These are phyloP conservation scores for Puccinia horiana DNA, from an alignment of 1,284 basidiomycete genomes.

Conservation along the genomic window DNA sequence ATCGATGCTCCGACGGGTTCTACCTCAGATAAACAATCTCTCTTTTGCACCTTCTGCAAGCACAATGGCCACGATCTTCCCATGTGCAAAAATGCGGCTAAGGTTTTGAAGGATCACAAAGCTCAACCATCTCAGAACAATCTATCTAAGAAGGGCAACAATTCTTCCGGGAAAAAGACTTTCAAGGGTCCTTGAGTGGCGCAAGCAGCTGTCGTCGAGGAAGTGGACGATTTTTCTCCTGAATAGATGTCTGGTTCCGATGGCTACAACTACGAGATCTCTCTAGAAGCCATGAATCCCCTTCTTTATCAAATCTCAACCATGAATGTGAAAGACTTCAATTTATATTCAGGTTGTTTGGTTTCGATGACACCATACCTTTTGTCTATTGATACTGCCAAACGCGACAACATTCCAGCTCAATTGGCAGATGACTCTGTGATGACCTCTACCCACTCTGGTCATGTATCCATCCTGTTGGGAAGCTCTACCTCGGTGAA, in stretches of 20 bases:
- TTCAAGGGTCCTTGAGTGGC: background rate
- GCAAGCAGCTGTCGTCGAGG: background rate
- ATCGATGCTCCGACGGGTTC: background rate
- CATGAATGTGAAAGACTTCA: background rate
- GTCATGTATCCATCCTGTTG: background rate
- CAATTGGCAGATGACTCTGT: background rate
- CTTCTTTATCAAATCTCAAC: background rate
- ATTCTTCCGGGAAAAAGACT: background rate
- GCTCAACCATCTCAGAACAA: no score
- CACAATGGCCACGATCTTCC: background rate
- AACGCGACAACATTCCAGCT: background rate
- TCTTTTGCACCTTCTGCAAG: background rate
- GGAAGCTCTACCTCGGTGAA: background rate
- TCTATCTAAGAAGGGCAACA: background rate
- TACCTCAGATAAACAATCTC: no score
- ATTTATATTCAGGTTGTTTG: constrained; percentile 14
- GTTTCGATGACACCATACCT: constrained; percentile 6
- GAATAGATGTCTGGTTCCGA: background rate
- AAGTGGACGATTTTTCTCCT: background rate
- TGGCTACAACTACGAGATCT: no score
- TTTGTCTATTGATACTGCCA: background rate
- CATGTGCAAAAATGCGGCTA: no score
- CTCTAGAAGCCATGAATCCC: background rate
- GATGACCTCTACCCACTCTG: background rate
- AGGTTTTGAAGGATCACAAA: no score